phyloP scores from a whole-genome alignment of 768 basidiomycete species.

The Phylloporus scabripes region DNA sequence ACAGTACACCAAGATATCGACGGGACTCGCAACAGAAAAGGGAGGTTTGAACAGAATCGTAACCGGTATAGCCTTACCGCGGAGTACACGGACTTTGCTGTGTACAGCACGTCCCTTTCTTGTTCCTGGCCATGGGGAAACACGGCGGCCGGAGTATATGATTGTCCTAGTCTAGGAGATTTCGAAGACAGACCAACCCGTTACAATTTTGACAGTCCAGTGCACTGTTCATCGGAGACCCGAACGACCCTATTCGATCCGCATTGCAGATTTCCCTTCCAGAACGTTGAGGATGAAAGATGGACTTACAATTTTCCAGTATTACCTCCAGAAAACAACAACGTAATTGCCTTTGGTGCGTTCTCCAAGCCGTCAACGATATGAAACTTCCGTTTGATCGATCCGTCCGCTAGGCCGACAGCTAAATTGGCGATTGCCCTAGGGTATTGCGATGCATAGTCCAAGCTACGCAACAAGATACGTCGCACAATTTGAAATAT shows the following conservation, averaged over 20 bases:
- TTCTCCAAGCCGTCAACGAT: constrained; percentile 70
- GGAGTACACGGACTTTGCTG: neutral
- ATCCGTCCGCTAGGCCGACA: constrained; percentile 54
- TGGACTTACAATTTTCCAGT: constrained; percentile 62
- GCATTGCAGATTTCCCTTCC: constrained; percentile 1
- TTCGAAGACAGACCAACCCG: neutral
- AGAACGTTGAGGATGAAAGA: neutral
- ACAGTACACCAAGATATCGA: neutral
- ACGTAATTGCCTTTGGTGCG: constrained; percentile 60
- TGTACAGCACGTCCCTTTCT: constrained; percentile 11
- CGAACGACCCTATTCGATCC: constrained; percentile 46
- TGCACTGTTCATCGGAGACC: constrained; percentile 40
- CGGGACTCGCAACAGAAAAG: neutral
- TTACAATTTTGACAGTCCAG: constrained; percentile 5
- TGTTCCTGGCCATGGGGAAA: constrained; percentile 3
- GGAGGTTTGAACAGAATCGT: neutral
- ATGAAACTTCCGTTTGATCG: constrained; percentile 78
- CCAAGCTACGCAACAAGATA: constrained; percentile 45
- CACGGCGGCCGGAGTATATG: neutral
- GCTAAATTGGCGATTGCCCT: constrained; percentile 55
- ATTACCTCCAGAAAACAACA: constrained; percentile 74
- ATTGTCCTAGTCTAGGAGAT: neutral
- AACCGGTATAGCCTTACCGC: neutral
- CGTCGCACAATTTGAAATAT: neutral
- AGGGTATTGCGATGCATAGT: constrained; percentile 60